These are phyloP conservation scores for Anacardium occidentale DNA, from an alignment of 345 rosid species.

Conservation along the genomic window DNA sequence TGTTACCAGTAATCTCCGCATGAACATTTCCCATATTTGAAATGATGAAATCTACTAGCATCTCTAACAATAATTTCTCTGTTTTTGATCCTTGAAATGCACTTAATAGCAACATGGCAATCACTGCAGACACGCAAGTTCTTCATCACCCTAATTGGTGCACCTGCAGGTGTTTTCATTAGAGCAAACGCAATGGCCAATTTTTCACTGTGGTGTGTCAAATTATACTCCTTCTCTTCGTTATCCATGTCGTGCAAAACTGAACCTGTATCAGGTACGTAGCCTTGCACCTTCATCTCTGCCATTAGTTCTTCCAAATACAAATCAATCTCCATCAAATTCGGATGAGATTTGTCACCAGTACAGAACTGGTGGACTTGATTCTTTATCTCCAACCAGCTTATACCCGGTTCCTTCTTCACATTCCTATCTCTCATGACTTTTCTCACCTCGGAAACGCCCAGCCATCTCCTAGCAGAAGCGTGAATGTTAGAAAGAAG, in stretches of 20 bases:
- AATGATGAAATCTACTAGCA: constrained; percentile 83
- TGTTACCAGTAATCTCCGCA: constrained; percentile 76
- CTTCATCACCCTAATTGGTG: constrained; percentile 76
- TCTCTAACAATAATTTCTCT: constrained; percentile 72
- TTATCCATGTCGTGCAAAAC: constrained; percentile 75
- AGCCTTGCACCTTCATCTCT: constrained; percentile 68
- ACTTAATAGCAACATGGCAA: constrained; percentile 71
- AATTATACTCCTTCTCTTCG: constrained; percentile 70
- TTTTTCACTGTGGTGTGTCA: constrained; percentile 75
- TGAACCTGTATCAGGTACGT: constrained; percentile 59
- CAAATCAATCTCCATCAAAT: constrained; percentile 47
- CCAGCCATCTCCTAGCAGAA: constrained; percentile 58
- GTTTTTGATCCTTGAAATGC: constrained; percentile 55
- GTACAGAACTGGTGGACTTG: constrained; percentile 56
- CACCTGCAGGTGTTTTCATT: constrained; percentile 47
- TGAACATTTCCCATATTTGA: constrained; percentile 66
- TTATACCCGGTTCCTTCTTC: constrained; percentile 77
- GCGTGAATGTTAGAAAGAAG: constrained; percentile 70
- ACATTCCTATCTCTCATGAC: constrained; percentile 60
- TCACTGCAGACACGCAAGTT: constrained; percentile 73
- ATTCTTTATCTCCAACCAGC: constrained; percentile 74
- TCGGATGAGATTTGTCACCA: constrained; percentile 63
- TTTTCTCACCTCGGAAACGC: constrained; percentile 61
- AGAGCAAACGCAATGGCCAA: constrained; percentile 74
- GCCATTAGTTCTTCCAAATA: constrained; percentile 55